These are phyloP conservation scores for Marvania coccoides DNA, from an alignment of 139 green algal genomes.

Conservation along the genomic window DNA sequence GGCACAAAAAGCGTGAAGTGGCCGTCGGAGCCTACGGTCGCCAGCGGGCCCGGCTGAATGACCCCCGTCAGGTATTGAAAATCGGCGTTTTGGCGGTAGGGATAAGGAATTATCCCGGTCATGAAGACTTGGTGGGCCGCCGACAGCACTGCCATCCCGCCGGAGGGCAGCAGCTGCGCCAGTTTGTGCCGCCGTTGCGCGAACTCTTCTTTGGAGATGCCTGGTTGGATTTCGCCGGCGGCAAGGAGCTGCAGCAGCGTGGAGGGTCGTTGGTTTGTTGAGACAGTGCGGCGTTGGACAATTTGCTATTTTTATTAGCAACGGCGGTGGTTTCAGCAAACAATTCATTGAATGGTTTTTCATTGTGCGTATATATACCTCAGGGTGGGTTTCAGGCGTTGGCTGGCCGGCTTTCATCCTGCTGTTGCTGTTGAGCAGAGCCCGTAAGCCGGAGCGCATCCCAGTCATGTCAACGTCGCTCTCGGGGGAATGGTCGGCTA, in stretches of 20 bases:
- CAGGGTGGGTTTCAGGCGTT: constrained; percentile 41
- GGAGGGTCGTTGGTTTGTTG: background rate
- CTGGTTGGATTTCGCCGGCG: constrained; percentile 49
- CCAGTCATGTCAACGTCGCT: too few relatives aligned
- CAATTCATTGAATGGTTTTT: too few relatives aligned
- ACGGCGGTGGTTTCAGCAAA: background rate
- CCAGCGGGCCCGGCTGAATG: constrained; percentile 51
- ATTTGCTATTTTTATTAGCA: background rate
- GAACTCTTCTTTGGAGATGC: constrained; percentile 50
- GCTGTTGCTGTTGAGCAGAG: background rate
- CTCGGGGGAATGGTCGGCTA: too few relatives aligned
- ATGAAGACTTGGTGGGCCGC: constrained; percentile 54
- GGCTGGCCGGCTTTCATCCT: constrained; percentile 38
- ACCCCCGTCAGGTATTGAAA: constrained; percentile 83
- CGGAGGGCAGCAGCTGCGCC: constrained; percentile 39
- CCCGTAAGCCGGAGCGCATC: too few relatives aligned
- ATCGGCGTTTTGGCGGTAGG: constrained; percentile 77
- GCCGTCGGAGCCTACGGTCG: constrained; percentile 16
- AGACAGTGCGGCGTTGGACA: background rate
- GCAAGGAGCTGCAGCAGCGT: background rate
- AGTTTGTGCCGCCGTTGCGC: constrained; percentile 36
- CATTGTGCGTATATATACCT: constrained; percentile 15
- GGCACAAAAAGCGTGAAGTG: constrained; percentile 39
- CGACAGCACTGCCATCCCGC: constrained; percentile 56
- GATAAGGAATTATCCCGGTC: constrained; percentile 73